Evolutionary conservation across 306 rosid genomes (phyloP).

Genomic region (Cucumis melo): DNA sequence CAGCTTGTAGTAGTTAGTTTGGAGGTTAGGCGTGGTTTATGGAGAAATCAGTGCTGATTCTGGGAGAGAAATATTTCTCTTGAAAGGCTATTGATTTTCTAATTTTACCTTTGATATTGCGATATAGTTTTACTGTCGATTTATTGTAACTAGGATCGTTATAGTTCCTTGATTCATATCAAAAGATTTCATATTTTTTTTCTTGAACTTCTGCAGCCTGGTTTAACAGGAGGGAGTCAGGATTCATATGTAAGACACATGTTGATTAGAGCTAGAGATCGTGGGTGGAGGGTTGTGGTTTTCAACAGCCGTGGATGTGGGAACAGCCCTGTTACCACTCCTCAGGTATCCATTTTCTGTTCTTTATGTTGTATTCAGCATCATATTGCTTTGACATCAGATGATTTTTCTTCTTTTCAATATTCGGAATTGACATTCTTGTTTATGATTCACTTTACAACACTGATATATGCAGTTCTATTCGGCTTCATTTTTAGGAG

Average conservation of each 20-base stretch:
- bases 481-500: slow-evolving; percentile 93
- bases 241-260: slow-evolving; percentile 79
- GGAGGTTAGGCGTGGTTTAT: neutral
- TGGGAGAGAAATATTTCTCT: neutral
- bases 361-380: neutral
- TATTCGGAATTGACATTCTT: neutral
- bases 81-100: neutral
- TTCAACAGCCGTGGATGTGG: slow-evolving; percentile 95
- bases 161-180: neutral
- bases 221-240: slow-evolving; percentile 77
- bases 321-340: slow-evolving; percentile 74
- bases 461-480: slow-evolving; percentile 65
- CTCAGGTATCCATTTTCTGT: slow-evolving; percentile 41
- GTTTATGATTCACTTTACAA: slow-evolving; percentile 17
- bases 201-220: slow-evolving; percentile 51
- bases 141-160: neutral
- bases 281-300: slow-evolving; percentile 75
- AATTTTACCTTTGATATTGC: neutral
- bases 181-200: neutral
- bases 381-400: too few relatives aligned
- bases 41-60: neutral
- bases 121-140: neutral
- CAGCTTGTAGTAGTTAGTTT: neutral
- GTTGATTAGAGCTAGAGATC: slow-evolving; percentile 56
- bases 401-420: neutral